Evolutionary conservation across 73 alveolate species (phyloP).

Genomic region (Stentor roeselii): DNA sequence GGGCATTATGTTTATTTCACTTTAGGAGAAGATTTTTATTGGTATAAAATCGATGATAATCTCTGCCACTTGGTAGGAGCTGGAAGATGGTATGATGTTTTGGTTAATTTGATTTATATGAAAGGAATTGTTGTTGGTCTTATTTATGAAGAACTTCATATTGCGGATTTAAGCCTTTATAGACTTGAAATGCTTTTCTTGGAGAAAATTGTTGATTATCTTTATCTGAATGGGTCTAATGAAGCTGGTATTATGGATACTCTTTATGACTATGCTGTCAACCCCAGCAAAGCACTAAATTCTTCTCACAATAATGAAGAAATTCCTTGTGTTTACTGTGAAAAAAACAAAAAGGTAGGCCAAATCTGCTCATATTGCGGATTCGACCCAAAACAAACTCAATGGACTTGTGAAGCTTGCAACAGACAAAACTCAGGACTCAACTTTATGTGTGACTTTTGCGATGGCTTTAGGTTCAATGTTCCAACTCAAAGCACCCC

Average conservation of each 20-base stretch:
- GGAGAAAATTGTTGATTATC: background rate
- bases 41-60: background rate
- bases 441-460: background rate
- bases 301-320: background rate
- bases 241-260: background rate
- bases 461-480: background rate
- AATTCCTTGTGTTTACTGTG: background rate
- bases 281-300: background rate
- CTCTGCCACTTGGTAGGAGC: background rate
- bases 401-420: background rate
- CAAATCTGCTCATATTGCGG: background rate
- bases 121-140: background rate
- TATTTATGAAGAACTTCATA: background rate
- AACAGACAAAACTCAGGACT: background rate
- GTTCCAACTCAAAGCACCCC: background rate
- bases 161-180: background rate
- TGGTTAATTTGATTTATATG: background rate
- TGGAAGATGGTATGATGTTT: constrained; percentile 8
- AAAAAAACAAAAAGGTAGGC: background rate
- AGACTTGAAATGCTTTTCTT: background rate
- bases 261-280: background rate
- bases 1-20: background rate
- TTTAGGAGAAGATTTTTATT: background rate
- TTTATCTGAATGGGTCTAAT: background rate
- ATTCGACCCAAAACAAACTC: background rate